Evolutionary conservation across 805 yeast species (phyloP).

Genomic region (Candida silvicultrix): DNA sequence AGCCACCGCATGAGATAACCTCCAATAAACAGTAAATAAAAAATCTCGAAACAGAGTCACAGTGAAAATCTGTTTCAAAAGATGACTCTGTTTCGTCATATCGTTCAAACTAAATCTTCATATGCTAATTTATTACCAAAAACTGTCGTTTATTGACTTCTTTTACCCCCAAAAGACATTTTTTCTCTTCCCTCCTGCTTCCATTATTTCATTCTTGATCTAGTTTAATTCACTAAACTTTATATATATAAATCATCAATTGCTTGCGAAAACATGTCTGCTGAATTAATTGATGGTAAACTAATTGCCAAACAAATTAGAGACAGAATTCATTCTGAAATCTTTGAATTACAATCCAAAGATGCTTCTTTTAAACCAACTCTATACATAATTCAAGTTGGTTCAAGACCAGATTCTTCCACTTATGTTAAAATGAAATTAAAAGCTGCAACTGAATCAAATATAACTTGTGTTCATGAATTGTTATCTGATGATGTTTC

Average conservation of each 20-base stretch:
- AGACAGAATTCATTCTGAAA: constrained; percentile 42
- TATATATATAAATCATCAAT: no score
- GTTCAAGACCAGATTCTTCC: constrained; percentile 82
- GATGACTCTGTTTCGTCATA: neutral
- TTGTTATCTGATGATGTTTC: constrained; percentile 57
- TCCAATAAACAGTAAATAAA: no score
- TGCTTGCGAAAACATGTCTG: constrained; percentile 25
- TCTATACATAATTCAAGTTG: constrained; percentile 84
- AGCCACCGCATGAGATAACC: no score
- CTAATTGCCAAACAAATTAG: constrained; percentile 49
- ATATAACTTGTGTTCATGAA: constrained; percentile 59
- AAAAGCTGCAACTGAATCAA: constrained; percentile 83
- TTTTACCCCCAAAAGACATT: no score
- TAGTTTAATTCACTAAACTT: no score
- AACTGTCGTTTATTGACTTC: neutral
- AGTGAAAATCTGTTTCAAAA: no score
- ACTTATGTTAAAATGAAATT: constrained; percentile 90
- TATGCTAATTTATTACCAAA: neutral
- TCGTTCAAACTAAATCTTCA: neutral
- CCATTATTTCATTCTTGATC: no score
- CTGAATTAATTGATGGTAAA: constrained; percentile 52
- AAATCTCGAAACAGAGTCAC: neutral
- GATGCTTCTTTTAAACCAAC: constrained; percentile 61
- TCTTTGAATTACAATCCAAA: constrained; percentile 34
- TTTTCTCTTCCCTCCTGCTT: no score